Conservation (phyloP, 805 yeast genomes). For the Metschnikowia koreensis region DNA sequence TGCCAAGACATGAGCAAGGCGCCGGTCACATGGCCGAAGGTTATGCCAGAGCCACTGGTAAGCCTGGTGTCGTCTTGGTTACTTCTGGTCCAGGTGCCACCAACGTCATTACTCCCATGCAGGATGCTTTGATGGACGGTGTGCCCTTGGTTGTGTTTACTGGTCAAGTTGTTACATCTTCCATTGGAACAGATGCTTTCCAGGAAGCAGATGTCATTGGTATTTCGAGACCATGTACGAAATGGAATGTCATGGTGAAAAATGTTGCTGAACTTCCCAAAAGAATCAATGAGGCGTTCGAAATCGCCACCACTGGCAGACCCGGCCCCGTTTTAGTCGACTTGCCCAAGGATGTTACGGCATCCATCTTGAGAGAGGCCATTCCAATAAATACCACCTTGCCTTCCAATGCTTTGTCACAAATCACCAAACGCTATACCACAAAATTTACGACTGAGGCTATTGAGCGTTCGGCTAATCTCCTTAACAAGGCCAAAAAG, state of each 20-base stretch:
- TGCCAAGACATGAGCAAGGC: constrained; percentile 98
- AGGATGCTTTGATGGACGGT: constrained; percentile 96
- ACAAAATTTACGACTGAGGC: constrained; percentile 74
- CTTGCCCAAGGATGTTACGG: constrained; percentile 97
- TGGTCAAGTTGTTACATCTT: constrained; percentile 94
- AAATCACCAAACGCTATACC: constrained; percentile 66
- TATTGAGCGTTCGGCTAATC: constrained; percentile 70
- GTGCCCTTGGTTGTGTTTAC: constrained; percentile 95
- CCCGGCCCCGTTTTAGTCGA: constrained; percentile 99
- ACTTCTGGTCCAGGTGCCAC: constrained; percentile 99
- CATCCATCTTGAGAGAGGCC: constrained; percentile 79
- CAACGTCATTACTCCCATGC: constrained; percentile 96
- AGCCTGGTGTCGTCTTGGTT: constrained; percentile 95
- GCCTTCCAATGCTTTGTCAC: constrained; percentile 69
- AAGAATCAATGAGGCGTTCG: constrained; percentile 96
- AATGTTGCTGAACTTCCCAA: constrained; percentile 90
- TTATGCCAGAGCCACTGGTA: constrained; percentile 92
- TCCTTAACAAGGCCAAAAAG: constrained; percentile 78
- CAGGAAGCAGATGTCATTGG: constrained; percentile 99
- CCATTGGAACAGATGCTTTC: constrained; percentile 98
- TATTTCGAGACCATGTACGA: constrained; percentile 94
- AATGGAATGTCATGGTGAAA: constrained; percentile 99
- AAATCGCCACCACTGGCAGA: constrained; percentile 92
- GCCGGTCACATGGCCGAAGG: constrained; percentile 99
- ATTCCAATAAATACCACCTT: constrained; percentile 79